Evolutionary conservation across 768 basidiomycete genomes (phyloP).

Genomic region (Mycena vulgaris): DNA sequence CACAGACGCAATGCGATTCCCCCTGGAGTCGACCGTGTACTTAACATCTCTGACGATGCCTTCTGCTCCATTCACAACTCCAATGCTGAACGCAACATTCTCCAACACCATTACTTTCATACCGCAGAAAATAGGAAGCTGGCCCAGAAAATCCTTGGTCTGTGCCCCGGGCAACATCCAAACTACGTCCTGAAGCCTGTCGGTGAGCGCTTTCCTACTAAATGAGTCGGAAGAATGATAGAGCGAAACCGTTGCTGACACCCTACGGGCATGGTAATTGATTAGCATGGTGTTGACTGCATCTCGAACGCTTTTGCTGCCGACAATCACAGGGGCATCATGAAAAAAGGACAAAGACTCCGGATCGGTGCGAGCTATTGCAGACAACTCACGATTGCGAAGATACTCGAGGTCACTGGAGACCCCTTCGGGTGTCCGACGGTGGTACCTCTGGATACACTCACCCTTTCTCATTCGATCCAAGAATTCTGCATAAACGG

Average conservation of each 20-base stretch:
- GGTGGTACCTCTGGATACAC: not conserved
- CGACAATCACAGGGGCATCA: constrained; percentile 41
- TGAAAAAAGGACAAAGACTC: constrained; percentile 2
- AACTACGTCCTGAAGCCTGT: not conserved
- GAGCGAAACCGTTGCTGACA: not conserved
- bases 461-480: constrained; percentile 16
- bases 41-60: constrained; percentile 27
- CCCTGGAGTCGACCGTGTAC: too few relatives aligned
- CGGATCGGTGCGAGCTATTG: not conserved
- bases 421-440: not conserved
- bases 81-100: constrained; percentile 34
- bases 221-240: not conserved
- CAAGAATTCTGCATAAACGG: constrained; percentile 26
- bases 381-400: not conserved
- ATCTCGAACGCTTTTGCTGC: constrained; percentile 30
- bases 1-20: not conserved
- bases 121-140: constrained; percentile 36
- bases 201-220: not conserved
- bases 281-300: constrained; percentile 26
- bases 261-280: not conserved
- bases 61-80: constrained; percentile 39
- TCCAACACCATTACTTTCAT: constrained; percentile 42
- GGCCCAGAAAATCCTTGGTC: constrained; percentile 32
- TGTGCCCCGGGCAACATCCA: not conserved
- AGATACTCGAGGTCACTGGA: not conserved